These are phyloP conservation scores for Pyrus communis DNA, from an alignment of 306 rosid genomes.

Conservation along the genomic window DNA sequence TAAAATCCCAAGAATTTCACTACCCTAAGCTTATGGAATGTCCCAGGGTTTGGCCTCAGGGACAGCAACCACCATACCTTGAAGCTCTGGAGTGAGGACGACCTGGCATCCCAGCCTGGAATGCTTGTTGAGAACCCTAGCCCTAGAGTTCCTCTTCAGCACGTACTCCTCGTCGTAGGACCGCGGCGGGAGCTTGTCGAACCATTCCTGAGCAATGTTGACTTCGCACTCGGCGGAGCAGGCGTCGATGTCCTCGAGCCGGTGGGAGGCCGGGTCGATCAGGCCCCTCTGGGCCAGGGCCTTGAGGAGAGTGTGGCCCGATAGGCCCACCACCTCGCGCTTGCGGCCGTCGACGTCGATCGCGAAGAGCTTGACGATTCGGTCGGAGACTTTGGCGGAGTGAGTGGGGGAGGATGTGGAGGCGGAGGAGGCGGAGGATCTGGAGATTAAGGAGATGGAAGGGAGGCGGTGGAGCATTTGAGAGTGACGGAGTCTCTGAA, in stretches of 20 bases:
- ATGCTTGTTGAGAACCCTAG: constrained; percentile 68
- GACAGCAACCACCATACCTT: constrained; percentile 94
- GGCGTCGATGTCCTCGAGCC: constrained; percentile 86
- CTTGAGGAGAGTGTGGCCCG: constrained; percentile 80
- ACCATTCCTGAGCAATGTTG: constrained; percentile 89
- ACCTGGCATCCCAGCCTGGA: constrained; percentile 91
- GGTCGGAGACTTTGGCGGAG: constrained; percentile 66
- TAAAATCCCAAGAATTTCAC: background rate
- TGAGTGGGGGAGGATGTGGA: constrained; percentile 14
- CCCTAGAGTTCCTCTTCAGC: constrained; percentile 51
- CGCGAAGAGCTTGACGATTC: constrained; percentile 68
- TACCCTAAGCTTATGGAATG: constrained; percentile 32
- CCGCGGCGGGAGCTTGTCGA: constrained; percentile 72
- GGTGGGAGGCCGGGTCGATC: constrained; percentile 84
- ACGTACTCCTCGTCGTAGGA: constrained; percentile 84
- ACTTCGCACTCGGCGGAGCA: constrained; percentile 94
- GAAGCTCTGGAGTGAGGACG: constrained; percentile 57
- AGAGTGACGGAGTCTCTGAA: constrained; percentile 37
- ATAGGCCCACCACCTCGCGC: constrained; percentile 58
- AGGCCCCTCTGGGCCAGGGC: constrained; percentile 65
- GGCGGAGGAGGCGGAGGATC: constrained; percentile 37
- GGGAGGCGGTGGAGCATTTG: constrained; percentile 53
- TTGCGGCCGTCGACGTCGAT: constrained; percentile 66
- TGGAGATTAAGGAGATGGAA: constrained; percentile 42
- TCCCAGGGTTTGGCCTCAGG: constrained; percentile 96